Evolutionary conservation across 2,329 filamentous ascomycete species (phyloP), one percentile per base, ranked within the genome.

Genomic region (Trichoderma koningiopsis): DNA sequence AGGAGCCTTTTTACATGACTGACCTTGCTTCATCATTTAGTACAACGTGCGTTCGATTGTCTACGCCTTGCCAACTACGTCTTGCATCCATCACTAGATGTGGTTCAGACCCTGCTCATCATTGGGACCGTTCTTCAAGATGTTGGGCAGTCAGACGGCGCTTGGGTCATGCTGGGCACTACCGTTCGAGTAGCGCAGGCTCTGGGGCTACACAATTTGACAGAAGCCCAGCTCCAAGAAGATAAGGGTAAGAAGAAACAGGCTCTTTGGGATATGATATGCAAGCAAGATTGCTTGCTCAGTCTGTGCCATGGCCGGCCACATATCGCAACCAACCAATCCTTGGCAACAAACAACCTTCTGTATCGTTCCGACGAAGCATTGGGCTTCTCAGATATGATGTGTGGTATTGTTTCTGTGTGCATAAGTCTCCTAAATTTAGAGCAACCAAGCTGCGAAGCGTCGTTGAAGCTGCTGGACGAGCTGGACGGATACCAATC

Each of bases 111-210:
- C 5, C 27, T 68, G 3, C 67, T 68, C 59, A 63, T 68, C 2
- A 68, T 68, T 31, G 67, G 67, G 19, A 57, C 47, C 24, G 52
- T 63, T 49, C 67, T 68, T 16, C 67, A 68, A 19, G 67, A 68
- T 35, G 59, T 56, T n/a, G 67, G 67, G 37, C 67, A 68, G 37
- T 68, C 67, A 16, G 67, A 68, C 6, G 67, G 67, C 5, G 47
- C 67, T 5, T 68, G 67, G 67, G 67, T 68, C 19, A 53, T 68
- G 43, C 8, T 68, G 43, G 67, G 67, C 16, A 68, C 67, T 7
- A 68, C 67, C 6, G 29, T 68, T 13, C 43, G 67, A 16, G 29
- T 63, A 27, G 67, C 67, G n/a, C 67, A 68, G 37, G 67, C 67
- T 16, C n/a, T 68, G 49, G 67, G 67, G 5, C 31, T 68, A 6